Conservation (phyloP, 2,329 filamentous ascomycete species). For the Aspergillus persii region DNA sequence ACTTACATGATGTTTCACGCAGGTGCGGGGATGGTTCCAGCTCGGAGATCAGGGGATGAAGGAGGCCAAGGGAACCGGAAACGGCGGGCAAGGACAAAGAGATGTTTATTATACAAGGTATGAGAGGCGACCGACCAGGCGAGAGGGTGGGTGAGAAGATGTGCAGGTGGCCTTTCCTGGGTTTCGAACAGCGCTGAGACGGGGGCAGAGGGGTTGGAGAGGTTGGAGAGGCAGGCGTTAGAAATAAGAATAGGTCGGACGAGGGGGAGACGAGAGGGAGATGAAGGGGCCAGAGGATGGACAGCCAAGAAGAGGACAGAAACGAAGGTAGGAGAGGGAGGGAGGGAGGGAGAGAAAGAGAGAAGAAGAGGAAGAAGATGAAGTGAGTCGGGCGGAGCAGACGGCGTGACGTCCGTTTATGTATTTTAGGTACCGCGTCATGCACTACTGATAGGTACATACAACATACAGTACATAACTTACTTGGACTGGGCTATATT, state of each 20-base stretch:
- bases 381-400: background rate
- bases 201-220: background rate
- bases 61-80: background rate
- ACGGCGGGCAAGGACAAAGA: background rate
- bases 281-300: background rate
- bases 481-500: no score
- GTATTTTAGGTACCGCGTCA: background rate
- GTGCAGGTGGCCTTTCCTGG: background rate
- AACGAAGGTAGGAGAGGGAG: background rate
- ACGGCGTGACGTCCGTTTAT: background rate
- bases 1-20: constrained; percentile 21
- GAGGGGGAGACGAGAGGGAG: background rate
- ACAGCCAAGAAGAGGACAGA: background rate
- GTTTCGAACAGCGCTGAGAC: background rate
- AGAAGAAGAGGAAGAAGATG: background rate
- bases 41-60: background rate
- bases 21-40: background rate
- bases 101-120: background rate
- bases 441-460: no score
- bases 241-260: background rate
- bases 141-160: background rate
- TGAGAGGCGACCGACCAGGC: background rate
- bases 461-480: no score
- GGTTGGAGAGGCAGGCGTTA: background rate
- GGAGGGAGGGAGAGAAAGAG: background rate